Conservation (phyloP, 2,329 filamentous ascomycete genomes). For the Pestalotiopsis sp. region DNA sequence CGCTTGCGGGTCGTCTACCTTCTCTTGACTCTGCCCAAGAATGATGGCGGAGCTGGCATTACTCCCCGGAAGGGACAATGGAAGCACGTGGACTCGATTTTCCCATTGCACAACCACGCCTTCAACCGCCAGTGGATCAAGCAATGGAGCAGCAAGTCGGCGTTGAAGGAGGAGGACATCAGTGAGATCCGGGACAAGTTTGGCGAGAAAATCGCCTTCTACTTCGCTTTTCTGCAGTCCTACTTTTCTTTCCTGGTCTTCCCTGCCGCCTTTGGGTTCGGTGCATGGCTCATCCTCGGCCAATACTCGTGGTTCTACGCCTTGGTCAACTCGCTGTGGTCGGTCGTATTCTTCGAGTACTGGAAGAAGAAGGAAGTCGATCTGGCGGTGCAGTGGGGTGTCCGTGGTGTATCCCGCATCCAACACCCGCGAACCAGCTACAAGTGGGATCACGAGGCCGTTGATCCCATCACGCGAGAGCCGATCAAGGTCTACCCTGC, state of each 20-base stretch:
- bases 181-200: constrained; percentile 76
- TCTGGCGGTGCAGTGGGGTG: constrained; percentile 84
- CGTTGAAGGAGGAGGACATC: constrained; percentile 68
- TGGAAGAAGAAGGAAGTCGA: constrained; percentile 95
- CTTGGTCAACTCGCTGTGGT: constrained; percentile 80
- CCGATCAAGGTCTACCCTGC: constrained; percentile 75
- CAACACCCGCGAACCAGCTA: constrained; percentile 80
- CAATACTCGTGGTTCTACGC: constrained; percentile 84
- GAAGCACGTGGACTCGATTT: constrained; percentile 73
- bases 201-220: constrained; percentile 86
- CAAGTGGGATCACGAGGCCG: constrained; percentile 73
- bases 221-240: constrained; percentile 90
- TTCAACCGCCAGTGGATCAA: constrained; percentile 80
- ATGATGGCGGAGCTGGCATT: constrained; percentile 79
- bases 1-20: constrained; percentile 85
- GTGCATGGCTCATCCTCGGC: constrained; percentile 80
- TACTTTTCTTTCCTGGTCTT: constrained; percentile 88
- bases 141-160: constrained; percentile 72
- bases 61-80: constrained; percentile 70
- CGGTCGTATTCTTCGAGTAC: constrained; percentile 87
- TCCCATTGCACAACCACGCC: constrained; percentile 76
- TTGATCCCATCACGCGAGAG: constrained; percentile 83
- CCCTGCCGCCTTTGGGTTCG: constrained; percentile 76
- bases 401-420: constrained; percentile 80
- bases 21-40: constrained; percentile 73